Evolutionary conservation across 345 rosid genomes (phyloP).

Genomic region (Salix purpurea): DNA sequence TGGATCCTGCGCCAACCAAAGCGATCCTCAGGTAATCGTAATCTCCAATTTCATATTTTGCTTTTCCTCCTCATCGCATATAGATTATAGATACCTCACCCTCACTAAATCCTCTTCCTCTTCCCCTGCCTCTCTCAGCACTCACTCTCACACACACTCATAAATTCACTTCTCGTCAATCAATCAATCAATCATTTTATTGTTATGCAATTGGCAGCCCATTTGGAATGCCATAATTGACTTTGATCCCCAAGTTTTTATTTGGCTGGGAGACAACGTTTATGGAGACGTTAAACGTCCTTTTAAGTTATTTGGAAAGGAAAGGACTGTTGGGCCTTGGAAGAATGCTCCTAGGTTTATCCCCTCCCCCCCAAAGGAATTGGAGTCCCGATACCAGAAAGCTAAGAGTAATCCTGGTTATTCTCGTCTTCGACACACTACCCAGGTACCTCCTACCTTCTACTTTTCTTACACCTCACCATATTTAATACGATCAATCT

Average conservation of each 20-base stretch:
- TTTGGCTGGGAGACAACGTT: slow-evolving; percentile 88
- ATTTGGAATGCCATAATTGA: slow-evolving; percentile 70
- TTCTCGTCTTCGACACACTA: slow-evolving; percentile 43
- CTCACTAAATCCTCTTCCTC: no score
- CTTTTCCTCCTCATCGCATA: neutral
- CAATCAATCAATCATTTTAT: no score
- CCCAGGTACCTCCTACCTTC: slow-evolving; percentile 32
- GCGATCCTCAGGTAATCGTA: slow-evolving; percentile 63
- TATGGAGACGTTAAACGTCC: slow-evolving; percentile 76
- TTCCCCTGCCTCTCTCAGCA: no score
- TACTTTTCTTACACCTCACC: neutral
- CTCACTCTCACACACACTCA: neutral
- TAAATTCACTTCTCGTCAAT: neutral
- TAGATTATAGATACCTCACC: no score
- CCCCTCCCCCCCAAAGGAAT: slow-evolving; percentile 56
- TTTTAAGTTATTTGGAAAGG: slow-evolving; percentile 51
- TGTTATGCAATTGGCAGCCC: slow-evolving; percentile 40
- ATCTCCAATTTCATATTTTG: neutral
- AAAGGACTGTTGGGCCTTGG: slow-evolving; percentile 83
- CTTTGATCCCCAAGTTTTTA: slow-evolving; percentile 74
- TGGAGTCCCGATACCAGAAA: slow-evolving; percentile 45
- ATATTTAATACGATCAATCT: neutral
- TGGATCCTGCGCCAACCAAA: slow-evolving; percentile 82
- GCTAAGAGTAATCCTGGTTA: slow-evolving; percentile 62
- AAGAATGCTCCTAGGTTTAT: slow-evolving; percentile 68